Conservation (phyloP, 2,329 filamentous ascomycete genomes). For the Epichloe typhina region DNA sequence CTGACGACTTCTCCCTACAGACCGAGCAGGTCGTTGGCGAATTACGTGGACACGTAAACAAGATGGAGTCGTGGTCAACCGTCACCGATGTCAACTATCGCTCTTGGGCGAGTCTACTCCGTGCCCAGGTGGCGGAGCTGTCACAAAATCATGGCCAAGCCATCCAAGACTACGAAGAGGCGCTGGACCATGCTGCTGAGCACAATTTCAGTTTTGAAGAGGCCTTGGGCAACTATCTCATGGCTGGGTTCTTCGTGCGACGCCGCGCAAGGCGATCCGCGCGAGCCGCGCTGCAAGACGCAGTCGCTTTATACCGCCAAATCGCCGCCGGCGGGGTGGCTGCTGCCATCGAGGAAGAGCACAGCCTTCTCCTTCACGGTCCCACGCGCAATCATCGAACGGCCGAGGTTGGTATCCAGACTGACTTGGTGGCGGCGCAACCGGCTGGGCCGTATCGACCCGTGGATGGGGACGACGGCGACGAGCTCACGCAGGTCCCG, state of each 20-base stretch:
- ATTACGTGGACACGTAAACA: constrained; percentile 41
- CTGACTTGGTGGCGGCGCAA: constrained; percentile 50
- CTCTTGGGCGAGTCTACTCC: constrained; percentile 53
- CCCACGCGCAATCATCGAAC: constrained; percentile 45
- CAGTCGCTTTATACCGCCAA: constrained; percentile 53
- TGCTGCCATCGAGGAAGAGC: constrained; percentile 52
- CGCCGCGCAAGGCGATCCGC: constrained; percentile 54
- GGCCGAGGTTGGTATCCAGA: constrained; percentile 54
- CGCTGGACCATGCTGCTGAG: constrained; percentile 57
- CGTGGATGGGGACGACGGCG: constrained; percentile 30
- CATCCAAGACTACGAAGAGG: constrained; percentile 53
- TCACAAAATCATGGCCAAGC: constrained; percentile 41
- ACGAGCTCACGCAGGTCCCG: constrained; percentile 27
- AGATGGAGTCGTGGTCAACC: constrained; percentile 49
- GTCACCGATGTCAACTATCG: constrained; percentile 60
- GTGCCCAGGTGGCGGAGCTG: constrained; percentile 56
- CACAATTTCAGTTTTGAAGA: constrained; percentile 58
- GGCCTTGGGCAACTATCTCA: constrained; percentile 58
- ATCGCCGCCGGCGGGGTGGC: constrained; percentile 58
- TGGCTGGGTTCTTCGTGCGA: constrained; percentile 58
- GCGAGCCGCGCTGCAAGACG: constrained; percentile 53
- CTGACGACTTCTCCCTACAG: constrained; percentile 30
- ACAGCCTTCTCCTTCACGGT: constrained; percentile 52
- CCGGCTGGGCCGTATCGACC: constrained; percentile 37
- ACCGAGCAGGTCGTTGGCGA: constrained; percentile 36